Evolutionary conservation across 257 asterid genomes (phyloP).

Genomic region (Eucommia ulmoides): DNA sequence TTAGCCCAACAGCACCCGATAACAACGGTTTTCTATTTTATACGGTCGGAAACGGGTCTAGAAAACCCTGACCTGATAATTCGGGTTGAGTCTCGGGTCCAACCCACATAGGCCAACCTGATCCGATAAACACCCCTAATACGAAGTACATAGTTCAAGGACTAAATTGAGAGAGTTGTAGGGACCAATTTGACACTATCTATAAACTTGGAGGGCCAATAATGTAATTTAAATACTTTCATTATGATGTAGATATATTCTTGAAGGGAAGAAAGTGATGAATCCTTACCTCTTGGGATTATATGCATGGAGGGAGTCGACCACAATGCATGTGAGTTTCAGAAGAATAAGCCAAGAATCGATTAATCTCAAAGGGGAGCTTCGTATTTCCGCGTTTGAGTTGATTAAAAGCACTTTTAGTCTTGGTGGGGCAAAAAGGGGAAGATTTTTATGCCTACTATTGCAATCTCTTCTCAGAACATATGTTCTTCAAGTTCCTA

Average conservation of each 20-base stretch:
- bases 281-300: slow-evolving; percentile 32
- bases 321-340: slow-evolving; percentile 30
- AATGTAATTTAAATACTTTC: too few species aligned
- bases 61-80: too few species aligned
- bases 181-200: too few species aligned
- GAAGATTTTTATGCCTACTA: slow-evolving; percentile 13
- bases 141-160: too few species aligned
- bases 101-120: too few species aligned
- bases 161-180: too few species aligned
- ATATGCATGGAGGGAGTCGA: slow-evolving; percentile 38
- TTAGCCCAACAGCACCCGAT: too few species aligned
- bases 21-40: too few species aligned
- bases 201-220: too few species aligned
- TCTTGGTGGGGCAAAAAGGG: slow-evolving; percentile 22
- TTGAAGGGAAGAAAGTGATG: slow-evolving; percentile 50
- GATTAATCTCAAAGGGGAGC: slow-evolving; percentile 25
- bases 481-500: slow-evolving; percentile 32
- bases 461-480: slow-evolving; percentile 31
- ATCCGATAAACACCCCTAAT: too few species aligned
- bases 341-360: slow-evolving; percentile 19
- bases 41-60: too few species aligned
- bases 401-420: slow-evolving; percentile 22
- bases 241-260: slow-evolving; percentile 26
- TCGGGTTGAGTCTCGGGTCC: too few species aligned
- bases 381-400: slow-evolving; percentile 28